A percentile compares a stretch with the other conserved stretches of the same genome.
Evolutionary conservation across 192 early-diverging fungal species (phyloP).

Genomic region (Dissophora globulifera): DNA sequence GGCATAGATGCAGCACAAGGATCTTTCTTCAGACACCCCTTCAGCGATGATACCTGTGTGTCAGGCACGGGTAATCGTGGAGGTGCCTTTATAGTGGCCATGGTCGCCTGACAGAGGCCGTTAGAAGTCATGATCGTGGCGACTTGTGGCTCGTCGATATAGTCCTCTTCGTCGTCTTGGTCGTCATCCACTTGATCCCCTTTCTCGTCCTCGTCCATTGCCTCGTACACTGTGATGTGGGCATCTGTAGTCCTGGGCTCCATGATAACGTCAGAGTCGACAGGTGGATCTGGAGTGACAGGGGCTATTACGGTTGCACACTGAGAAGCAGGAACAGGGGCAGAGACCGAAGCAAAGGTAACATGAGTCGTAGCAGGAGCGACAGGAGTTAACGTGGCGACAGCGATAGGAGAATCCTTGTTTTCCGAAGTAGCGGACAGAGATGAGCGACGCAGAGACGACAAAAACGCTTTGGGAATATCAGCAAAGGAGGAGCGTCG

Average conservation of each 20-base stretch:
- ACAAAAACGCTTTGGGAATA: slow-evolving; percentile 30
- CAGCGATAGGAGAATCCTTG: too few species aligned
- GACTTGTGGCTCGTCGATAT: background rate
- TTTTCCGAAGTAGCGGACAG: too few species aligned
- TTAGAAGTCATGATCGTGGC: slow-evolving; percentile 5
- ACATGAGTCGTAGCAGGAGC: too few species aligned
- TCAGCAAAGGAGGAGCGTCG: slow-evolving; percentile 28
- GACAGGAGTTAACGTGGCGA: too few species aligned
- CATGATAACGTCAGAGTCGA: too few species aligned
- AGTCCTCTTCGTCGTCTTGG: background rate
- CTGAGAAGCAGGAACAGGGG: too few species aligned
- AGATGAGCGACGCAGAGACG: slow-evolving; percentile 27
- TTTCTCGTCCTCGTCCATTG: background rate
- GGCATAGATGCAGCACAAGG: too few species aligned
- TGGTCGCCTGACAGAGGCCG: slow-evolving; percentile 1
- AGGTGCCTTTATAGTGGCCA: slow-evolving; percentile 7
- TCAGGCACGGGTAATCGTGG: background rate
- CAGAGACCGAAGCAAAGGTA: too few species aligned
- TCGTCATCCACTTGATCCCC: background rate
- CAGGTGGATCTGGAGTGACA: too few species aligned
- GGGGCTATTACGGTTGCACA: too few species aligned
- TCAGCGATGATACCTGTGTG: background rate
- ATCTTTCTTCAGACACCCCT: slow-evolving; percentile 27
- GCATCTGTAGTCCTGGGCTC: too few species aligned
- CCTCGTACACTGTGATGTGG: too few species aligned